Percentiles rank a stretch among this genome's conserved stretches.
phyloP scores from a whole-genome alignment of 164 flowering plant species.

The Umbellularia californica region DNA sequence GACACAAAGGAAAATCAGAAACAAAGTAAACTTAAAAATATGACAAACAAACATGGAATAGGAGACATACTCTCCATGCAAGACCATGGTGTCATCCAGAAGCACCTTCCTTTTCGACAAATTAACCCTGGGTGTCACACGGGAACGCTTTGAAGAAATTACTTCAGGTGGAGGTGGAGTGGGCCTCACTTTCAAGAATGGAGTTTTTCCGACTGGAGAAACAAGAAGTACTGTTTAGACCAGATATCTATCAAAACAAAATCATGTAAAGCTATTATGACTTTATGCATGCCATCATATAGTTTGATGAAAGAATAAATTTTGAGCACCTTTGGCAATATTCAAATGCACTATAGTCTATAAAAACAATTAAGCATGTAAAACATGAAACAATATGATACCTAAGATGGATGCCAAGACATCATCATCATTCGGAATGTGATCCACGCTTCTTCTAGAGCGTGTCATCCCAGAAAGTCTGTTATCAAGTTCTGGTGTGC shows the following conservation, averaged over 20 bases:
- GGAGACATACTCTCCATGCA: slow-evolving; percentile 95
- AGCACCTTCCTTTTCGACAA: slow-evolving; percentile 75
- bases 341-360: no score
- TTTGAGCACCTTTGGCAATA: no score
- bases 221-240: slow-evolving; percentile 9
- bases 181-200: slow-evolving; percentile 65
- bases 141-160: slow-evolving; percentile 46
- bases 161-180: slow-evolving; percentile 54
- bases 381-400: slow-evolving; percentile 23
- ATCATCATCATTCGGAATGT: slow-evolving; percentile 87
- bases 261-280: no score
- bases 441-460: slow-evolving; percentile 42
- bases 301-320: no score
- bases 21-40: not conserved
- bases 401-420: slow-evolving; percentile 93
- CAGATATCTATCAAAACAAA: no score
- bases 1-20: not conserved
- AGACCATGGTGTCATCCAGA: slow-evolving; percentile 86
- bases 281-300: no score
- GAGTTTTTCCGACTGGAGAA: slow-evolving; percentile 75
- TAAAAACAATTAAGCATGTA: not conserved
- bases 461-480: slow-evolving; percentile 43
- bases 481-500: slow-evolving; percentile 51
- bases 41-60: not conserved
- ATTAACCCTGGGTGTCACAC: slow-evolving; percentile 34